A percentile compares a stretch with the other conserved stretches of the same genome.
Evolutionary conservation across 495 filamentous ascomycete species (phyloP).

Genomic region (Sabuloglossum arenarium): DNA sequence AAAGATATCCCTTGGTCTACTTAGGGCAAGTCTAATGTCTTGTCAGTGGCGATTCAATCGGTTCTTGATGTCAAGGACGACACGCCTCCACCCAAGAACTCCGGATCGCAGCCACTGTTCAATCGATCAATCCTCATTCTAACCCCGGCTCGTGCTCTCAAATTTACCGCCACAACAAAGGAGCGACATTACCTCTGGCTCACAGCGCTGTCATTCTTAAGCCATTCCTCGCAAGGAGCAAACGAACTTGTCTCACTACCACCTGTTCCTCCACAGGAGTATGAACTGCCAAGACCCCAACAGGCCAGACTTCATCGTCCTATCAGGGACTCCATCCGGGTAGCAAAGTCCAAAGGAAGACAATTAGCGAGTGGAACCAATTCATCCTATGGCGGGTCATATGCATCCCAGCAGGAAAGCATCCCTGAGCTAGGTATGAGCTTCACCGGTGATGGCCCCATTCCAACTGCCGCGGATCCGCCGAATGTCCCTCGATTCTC

Average conservation of each 20-base stretch:
- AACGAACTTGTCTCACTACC: slow-evolving; percentile 37
- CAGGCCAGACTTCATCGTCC: slow-evolving; percentile 31
- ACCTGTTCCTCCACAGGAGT: slow-evolving; percentile 31
- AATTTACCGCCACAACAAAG: slow-evolving; percentile 67
- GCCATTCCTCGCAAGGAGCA: slow-evolving; percentile 57
- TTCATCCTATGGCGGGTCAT: not conserved
- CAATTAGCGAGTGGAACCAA: not conserved
- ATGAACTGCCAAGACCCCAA: slow-evolving; percentile 14
- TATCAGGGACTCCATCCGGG: slow-evolving; percentile 76
- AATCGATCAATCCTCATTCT: slow-evolving; percentile 89
- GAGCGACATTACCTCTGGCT: slow-evolving; percentile 94
- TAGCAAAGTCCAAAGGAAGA: slow-evolving; percentile 61
- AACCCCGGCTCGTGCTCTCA: slow-evolving; percentile 81
- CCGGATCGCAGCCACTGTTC: slow-evolving; percentile 36
- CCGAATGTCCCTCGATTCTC: slow-evolving; percentile 64
- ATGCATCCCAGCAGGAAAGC: not conserved
- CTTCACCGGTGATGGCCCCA: not conserved
- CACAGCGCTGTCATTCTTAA: slow-evolving; percentile 80
- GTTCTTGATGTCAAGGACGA: slow-evolving; percentile 94
- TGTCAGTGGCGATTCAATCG: slow-evolving; percentile 75
- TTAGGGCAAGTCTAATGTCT: not conserved
- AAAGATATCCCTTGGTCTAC: not conserved
- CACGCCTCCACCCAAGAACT: slow-evolving; percentile 62
- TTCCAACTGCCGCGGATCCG: slow-evolving; percentile 40
- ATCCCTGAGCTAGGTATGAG: slow-evolving; percentile 4